Conservation (phyloP, 2,329 filamentous ascomycete species). For the Botrytis porri region DNA sequence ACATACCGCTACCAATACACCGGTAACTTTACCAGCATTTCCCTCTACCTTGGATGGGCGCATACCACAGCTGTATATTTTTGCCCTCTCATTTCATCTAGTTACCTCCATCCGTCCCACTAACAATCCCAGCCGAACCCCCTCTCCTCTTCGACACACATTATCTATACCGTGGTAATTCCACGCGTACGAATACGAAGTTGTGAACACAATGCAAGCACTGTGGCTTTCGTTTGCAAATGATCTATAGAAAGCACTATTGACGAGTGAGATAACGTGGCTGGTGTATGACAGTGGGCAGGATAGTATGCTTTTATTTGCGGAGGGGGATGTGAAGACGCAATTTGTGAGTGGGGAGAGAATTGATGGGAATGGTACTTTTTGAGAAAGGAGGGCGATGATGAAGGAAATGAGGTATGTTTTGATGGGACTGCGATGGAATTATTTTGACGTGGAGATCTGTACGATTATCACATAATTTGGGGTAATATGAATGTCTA, state of each 20-base stretch:
- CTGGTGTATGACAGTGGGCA: background rate
- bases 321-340: background rate
- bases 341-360: background rate
- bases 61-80: slow-evolving; percentile 33
- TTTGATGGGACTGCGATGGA: background rate
- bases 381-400: background rate
- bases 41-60: slow-evolving; percentile 32
- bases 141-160: slow-evolving; percentile 20
- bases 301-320: background rate
- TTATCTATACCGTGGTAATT: slow-evolving; percentile 3
- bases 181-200: slow-evolving; percentile 3
- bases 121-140: background rate
- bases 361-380: slow-evolving; percentile 1
- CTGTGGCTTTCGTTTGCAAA: slow-evolving; percentile 10
- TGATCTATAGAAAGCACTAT: background rate
- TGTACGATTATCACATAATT: background rate
- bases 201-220: background rate
- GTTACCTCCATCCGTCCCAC: background rate
- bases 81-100: too few species aligned
- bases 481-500: background rate
- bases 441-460: background rate
- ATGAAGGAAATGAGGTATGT: background rate
- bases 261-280: background rate
- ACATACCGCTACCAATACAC: slow-evolving; percentile 38
- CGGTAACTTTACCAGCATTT: slow-evolving; percentile 38